Conservation (phyloP, 768 basidiomycete species). For the Trametes cinnabarina region DNA sequence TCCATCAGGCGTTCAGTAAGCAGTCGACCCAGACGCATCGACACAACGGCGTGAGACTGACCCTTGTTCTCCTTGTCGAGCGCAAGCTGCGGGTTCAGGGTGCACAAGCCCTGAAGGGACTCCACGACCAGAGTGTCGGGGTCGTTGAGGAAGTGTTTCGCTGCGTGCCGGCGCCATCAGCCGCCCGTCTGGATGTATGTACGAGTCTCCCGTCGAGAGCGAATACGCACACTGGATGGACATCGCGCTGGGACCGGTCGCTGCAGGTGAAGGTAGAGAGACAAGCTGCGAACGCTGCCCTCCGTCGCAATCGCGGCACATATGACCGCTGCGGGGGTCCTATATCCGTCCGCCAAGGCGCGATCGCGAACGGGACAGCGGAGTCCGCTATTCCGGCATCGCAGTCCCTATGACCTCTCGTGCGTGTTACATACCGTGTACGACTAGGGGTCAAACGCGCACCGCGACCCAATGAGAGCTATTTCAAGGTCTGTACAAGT, state of each 20-base stretch:
- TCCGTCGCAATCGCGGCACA: background rate
- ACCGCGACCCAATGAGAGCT: no score
- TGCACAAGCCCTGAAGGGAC: constrained; percentile 70
- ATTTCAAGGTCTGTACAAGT: background rate
- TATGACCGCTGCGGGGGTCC: background rate
- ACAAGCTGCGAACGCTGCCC: background rate
- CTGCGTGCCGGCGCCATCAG: constrained; percentile 14
- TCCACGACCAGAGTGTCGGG: constrained; percentile 72
- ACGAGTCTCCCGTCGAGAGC: background rate
- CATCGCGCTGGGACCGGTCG: constrained; percentile 1
- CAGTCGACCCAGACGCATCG: background rate
- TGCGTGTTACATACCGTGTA: background rate
- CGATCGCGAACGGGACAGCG: background rate
- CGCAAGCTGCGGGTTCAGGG: constrained; percentile 66
- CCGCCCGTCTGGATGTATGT: background rate
- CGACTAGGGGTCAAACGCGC: background rate
- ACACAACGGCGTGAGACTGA: constrained; percentile 27
- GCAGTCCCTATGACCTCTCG: background rate
- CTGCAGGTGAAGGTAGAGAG: background rate
- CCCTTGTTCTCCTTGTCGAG: constrained; percentile 74
- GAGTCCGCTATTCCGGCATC: background rate
- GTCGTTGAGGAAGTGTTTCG: constrained; percentile 79
- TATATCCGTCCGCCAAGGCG: background rate
- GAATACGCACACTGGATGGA: background rate
- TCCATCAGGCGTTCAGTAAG: background rate